Base-by-base conservation (phyloP, 2,329 filamentous ascomycete genomes). In the Colletotrichum spinosum region DNA sequence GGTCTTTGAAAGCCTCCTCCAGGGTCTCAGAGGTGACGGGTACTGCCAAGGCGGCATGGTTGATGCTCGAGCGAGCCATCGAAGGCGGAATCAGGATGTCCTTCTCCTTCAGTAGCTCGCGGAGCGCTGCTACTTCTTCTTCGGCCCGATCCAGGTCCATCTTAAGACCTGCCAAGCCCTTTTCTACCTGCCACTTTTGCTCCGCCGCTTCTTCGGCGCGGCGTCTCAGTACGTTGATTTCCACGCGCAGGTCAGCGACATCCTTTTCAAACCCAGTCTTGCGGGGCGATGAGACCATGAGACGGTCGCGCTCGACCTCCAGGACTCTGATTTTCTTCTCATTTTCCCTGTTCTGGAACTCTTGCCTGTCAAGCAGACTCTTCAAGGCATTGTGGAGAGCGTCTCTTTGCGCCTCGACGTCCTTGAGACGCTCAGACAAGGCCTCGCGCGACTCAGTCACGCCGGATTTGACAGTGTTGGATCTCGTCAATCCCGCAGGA, bases 121-220 rank as follows among this genome's bases (percentile, higher is more conserved):
- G 89, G 45, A 99, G 85, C n/a, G 92, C 92, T 45, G 88, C 83
- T 37, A 97, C 97, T 79, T 99, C 96, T 75, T 96, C 92, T 77
- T 97, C 93, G 34, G 96, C 94, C 68, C 94, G 92, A 77, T 98
- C 96, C 46, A 99, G 87, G 74, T 98, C 95, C 92, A 97, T 97
- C 81, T 97, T 97, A 61, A 98, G 81, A 60, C 94, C 93, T 56
- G 88, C 86, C 2, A 98, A 82, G 15, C 93, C 93, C 79, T 97
- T 97, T 79, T 97, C 95, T 67, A 94, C 95, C 75, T 97, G 92
- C 90, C 93, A 98, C 78, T 98, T 98, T 73, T 97, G 92, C 74
- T 97, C 93, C 12, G 98, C 86, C 13, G 95, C 95, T 69, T 98
- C 95, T 72, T 99, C 95, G 37, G 95, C 95, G 58, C 96, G 89